A percentile compares a stretch with the other conserved stretches of the same genome.
Conservation (phyloP, 179 eudicot species). For the Gypsophila paniculata region DNA sequence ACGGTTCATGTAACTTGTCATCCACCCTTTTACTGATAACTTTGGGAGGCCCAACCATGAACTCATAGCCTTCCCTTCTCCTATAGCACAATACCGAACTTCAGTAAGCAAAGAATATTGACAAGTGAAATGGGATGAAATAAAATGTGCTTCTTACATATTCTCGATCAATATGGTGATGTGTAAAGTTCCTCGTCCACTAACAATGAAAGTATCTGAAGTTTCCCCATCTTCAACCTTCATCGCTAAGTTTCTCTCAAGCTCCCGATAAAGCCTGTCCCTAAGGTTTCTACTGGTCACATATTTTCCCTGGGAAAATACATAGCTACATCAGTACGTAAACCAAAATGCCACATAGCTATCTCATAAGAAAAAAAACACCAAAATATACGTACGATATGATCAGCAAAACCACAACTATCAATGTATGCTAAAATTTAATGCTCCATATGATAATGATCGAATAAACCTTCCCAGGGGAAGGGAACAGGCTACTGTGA, state of each 20-base stretch:
- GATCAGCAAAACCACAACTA: neutral
- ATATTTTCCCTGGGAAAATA: slow-evolving; percentile 69
- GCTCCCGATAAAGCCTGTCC: slow-evolving; percentile 88
- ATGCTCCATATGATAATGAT: neutral
- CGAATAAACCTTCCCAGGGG: neutral
- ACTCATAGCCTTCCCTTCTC: slow-evolving; percentile 96
- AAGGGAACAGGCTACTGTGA: neutral
- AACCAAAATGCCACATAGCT: neutral
- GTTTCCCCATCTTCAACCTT: slow-evolving; percentile 98
- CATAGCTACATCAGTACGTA: slow-evolving; percentile 8
- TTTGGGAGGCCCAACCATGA: slow-evolving; percentile 99
- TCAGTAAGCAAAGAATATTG: slow-evolving; percentile 14
- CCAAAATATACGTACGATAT: neutral
- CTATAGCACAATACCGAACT: slow-evolving; percentile 32
- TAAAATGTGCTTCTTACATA: slow-evolving; percentile 54
- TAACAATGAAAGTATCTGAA: slow-evolving; percentile 84
- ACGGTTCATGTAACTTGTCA: slow-evolving; percentile 77
- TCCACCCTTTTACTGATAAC: slow-evolving; percentile 77
- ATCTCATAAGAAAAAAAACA: neutral
- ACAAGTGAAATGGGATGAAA: neutral
- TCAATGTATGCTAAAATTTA: neutral
- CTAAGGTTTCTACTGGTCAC: slow-evolving; percentile 94
- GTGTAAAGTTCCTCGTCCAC: slow-evolving; percentile 97
- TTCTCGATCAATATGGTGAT: slow-evolving; percentile 93
- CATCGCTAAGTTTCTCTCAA: slow-evolving; percentile 97